Evolutionary conservation across 768 basidiomycete genomes (phyloP).

Genomic region (Gelatoporia subvermispora): DNA sequence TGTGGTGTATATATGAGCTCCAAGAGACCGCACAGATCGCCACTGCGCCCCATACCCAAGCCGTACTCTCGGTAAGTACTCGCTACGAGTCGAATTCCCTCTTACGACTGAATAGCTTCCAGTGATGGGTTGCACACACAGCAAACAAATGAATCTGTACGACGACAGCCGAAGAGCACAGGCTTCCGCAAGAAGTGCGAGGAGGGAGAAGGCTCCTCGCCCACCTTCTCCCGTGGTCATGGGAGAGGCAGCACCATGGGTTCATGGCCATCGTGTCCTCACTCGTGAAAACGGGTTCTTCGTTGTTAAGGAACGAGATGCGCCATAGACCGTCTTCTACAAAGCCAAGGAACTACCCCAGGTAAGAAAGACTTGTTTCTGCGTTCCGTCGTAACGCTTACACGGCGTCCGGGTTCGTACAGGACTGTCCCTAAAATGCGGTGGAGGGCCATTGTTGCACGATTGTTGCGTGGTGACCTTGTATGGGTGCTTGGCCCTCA

Average conservation of each 20-base stretch:
- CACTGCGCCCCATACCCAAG: background rate
- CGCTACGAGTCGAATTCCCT: background rate
- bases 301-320: conserved; percentile 2
- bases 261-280: conserved; percentile 22
- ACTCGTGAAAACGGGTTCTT: conserved; percentile 23
- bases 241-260: conserved; percentile 26
- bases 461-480: too few species aligned
- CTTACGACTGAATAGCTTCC: background rate
- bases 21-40: background rate
- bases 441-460: too few species aligned
- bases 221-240: conserved; percentile 17
- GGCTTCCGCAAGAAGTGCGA: conserved; percentile 1
- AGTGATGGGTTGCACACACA: conserved; percentile 40
- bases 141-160: conserved; percentile 27
- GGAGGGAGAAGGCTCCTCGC: conserved; percentile 7
- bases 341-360: too few species aligned
- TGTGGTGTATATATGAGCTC: background rate
- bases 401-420: too few species aligned
- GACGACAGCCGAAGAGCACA: conserved; percentile 8
- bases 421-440: too few species aligned
- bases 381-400: too few species aligned
- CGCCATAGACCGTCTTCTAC: too few species aligned
- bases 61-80: conserved; percentile 2
- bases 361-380: too few species aligned
- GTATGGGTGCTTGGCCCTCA: too few species aligned